Evolutionary conservation across 352 stramenopile species (phyloP).

Genomic region (Phytophthora kernoviae): DNA sequence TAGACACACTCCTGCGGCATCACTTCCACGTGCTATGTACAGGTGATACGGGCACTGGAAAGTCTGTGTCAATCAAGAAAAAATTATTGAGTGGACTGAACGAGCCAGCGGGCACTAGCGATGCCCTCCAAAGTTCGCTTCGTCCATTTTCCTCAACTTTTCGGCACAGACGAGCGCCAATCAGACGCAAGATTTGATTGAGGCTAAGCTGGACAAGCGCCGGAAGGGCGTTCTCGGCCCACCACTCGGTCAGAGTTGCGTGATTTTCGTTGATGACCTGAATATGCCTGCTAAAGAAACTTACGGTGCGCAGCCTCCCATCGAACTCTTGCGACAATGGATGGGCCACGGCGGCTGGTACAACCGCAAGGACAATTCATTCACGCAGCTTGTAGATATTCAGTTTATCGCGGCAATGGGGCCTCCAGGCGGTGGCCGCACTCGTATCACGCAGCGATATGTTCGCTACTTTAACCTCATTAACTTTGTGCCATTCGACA

Average conservation of each 20-base stretch:
- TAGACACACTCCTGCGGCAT: constrained; percentile 88
- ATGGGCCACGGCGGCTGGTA: constrained; percentile 96
- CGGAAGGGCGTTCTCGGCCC: constrained; percentile 92
- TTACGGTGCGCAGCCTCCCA: constrained; percentile 93
- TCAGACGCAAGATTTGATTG: constrained; percentile 94
- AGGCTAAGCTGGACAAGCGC: constrained; percentile 94
- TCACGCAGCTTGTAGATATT: constrained; percentile 93
- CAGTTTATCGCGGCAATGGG: constrained; percentile 94
- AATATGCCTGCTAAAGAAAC: constrained; percentile 96
- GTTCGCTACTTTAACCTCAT: constrained; percentile 94
- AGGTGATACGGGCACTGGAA: constrained; percentile 94
- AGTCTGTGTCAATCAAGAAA: constrained; percentile 94
- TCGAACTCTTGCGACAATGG: constrained; percentile 93
- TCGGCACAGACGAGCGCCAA: constrained; percentile 93
- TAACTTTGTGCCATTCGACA: constrained; percentile 93
- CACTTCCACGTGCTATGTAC: constrained; percentile 92
- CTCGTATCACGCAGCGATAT: constrained; percentile 92
- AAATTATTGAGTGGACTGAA: constrained; percentile 88
- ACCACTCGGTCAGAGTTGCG: constrained; percentile 87
- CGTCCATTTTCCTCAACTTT: constrained; percentile 93
- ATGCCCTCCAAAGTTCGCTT: constrained; percentile 52
- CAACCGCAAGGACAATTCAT: constrained; percentile 93
- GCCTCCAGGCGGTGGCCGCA: constrained; percentile 90
- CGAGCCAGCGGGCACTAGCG: constrained; percentile 32
- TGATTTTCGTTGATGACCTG: constrained; percentile 95